phyloP scores from a whole-genome alignment of 495 filamentous ascomycete species.

The Penicillium chermesinum region DNA sequence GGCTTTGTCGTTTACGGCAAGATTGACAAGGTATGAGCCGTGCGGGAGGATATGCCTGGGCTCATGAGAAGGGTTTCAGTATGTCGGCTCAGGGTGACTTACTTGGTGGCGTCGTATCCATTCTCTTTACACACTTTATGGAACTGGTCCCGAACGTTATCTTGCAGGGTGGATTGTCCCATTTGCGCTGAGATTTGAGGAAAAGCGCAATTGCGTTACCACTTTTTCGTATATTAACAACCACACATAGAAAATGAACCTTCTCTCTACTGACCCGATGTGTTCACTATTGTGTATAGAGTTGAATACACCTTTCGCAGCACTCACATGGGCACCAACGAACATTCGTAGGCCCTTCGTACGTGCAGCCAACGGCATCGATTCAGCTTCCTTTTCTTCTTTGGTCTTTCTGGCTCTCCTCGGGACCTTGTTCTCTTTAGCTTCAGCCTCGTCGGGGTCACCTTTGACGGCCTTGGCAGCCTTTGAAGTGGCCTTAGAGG shows the following conservation, averaged over 20 bases:
- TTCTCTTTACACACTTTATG: conserved; percentile 59
- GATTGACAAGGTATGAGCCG: conserved; percentile 93
- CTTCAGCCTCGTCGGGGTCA: conserved; percentile 6
- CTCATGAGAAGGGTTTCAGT: neutral
- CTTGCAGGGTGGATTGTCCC: conserved; percentile 77
- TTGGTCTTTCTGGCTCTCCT: conserved; percentile 33
- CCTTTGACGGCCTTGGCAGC: neutral
- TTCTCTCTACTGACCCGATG: conserved; percentile 50
- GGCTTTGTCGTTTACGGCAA: conserved; percentile 71
- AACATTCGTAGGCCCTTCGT: conserved; percentile 70
- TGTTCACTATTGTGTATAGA: conserved; percentile 71
- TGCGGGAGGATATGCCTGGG: conserved; percentile 73
- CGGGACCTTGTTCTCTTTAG: conserved; percentile 11
- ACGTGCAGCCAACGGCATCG: conserved; percentile 63
- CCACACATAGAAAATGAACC: neutral
- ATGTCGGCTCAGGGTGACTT: conserved; percentile 10
- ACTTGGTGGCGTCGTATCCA: conserved; percentile 62
- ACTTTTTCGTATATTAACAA: conserved; percentile 33
- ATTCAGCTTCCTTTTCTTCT: conserved; percentile 39
- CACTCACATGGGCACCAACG: conserved; percentile 88
- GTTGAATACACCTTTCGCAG: conserved; percentile 91
- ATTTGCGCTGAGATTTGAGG: conserved; percentile 92
- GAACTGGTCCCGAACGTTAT: conserved; percentile 64
- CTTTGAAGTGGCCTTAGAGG: conserved; percentile 11
- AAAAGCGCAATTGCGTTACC: conserved; percentile 93